These are phyloP conservation scores for Fusarium beomiforme DNA, from an alignment of 2,329 filamentous ascomycete species.

Conservation along the genomic window DNA sequence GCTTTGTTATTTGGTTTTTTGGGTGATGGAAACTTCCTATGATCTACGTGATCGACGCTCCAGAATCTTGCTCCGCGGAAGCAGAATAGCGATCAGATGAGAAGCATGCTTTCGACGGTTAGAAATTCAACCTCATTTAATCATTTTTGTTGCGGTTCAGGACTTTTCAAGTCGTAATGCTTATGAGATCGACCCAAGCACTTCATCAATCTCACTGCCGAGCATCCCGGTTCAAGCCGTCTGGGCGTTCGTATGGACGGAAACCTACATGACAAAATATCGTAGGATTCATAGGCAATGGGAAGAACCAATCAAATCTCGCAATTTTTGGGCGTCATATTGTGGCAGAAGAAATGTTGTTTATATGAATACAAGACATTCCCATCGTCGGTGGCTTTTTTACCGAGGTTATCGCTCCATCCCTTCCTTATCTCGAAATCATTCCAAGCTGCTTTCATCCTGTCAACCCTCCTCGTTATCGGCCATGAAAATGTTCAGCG, in stretches of 20 bases:
- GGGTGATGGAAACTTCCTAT: neutral
- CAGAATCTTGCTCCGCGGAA: neutral
- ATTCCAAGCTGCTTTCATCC: neutral
- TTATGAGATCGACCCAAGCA: neutral
- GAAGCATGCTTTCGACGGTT: fast-evolving
- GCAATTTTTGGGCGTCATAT: neutral
- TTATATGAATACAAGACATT: conserved; percentile 14
- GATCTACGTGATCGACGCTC: fast-evolving
- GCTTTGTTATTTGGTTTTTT: neutral
- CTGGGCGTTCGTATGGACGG: neutral
- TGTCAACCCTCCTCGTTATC: too few species aligned
- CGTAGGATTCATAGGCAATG: neutral
- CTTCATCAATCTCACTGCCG: neutral
- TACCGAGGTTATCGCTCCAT: conserved; percentile 7
- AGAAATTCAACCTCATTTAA: fast-evolving
- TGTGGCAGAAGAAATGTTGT: neutral
- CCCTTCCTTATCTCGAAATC: neutral
- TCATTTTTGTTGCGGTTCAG: fast-evolving
- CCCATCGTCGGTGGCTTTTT: neutral
- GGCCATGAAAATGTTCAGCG: neutral
- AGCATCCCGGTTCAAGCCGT: neutral
- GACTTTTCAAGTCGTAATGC: neutral
- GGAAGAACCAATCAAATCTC: neutral
- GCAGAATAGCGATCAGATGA: neutral
- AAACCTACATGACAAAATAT: neutral